Evolutionary conservation across 257 asterid genomes (phyloP).

Genomic region (Rhazya stricta): DNA sequence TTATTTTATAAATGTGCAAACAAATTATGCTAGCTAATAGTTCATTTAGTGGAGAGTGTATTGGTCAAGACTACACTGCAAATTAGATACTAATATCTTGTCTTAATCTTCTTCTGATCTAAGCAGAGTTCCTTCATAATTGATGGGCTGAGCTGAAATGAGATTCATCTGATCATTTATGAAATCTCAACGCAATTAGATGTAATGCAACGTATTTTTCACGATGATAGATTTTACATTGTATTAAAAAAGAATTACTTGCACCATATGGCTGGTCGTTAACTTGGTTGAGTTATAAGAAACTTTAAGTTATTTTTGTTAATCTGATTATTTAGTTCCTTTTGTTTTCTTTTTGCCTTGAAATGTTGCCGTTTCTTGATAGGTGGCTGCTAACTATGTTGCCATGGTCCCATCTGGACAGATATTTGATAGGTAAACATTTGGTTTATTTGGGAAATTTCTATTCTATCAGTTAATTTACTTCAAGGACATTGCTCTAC

Average conservation of each 20-base stretch:
- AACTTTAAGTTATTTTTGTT: background rate
- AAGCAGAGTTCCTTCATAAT: background rate
- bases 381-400: slow-evolving; percentile 95
- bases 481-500: background rate
- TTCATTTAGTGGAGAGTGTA: too few relatives aligned
- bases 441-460: background rate
- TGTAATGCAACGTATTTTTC: background rate
- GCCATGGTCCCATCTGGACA: slow-evolving; percentile 99
- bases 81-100: background rate
- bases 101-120: background rate
- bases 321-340: background rate
- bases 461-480: background rate
- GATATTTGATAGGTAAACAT: slow-evolving; percentile 80
- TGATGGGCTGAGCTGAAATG: background rate
- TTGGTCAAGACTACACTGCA: too few relatives aligned
- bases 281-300: background rate
- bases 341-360: background rate
- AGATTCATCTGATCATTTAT: background rate
- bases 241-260: background rate
- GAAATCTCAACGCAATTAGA: too few relatives aligned
- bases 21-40: too few relatives aligned
- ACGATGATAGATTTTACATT: background rate
- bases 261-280: background rate
- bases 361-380: slow-evolving; percentile 14
- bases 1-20: background rate